A percentile compares a stretch with the other conserved stretches of the same genome.
Evolutionary conservation across 192 early-diverging fungal species (phyloP).

Genomic region (Podila epigama): DNA sequence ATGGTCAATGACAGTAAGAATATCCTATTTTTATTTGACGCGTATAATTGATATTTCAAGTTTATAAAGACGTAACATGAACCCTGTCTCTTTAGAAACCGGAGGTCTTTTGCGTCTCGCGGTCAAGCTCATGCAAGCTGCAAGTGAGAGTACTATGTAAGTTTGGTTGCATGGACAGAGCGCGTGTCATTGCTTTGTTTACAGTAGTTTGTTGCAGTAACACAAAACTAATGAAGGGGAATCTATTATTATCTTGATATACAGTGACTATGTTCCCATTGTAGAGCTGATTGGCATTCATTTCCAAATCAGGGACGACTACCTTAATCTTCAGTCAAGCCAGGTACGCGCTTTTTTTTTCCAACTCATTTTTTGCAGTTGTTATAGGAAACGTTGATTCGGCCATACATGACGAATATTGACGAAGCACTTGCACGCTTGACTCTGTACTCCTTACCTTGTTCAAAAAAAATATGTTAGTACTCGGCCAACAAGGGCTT

Average conservation of each 20-base stretch:
- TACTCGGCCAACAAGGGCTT: conserved; percentile 97
- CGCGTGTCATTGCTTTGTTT: neutral
- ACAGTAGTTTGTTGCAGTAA: neutral
- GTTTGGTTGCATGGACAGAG: neutral
- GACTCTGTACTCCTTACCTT: neutral
- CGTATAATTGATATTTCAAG: neutral
- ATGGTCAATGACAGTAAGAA: conserved; percentile 95
- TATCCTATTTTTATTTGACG: neutral
- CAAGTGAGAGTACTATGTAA: conserved; percentile 54
- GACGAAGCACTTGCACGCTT: no score
- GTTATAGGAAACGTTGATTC: neutral
- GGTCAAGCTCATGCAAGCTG: conserved; percentile 92
- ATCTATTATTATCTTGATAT: neutral
- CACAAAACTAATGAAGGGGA: neutral
- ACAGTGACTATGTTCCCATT: conserved; percentile 80
- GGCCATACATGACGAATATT: no score
- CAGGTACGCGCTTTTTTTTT: conserved; percentile 65
- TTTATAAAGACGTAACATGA: neutral
- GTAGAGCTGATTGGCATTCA: conserved; percentile 92
- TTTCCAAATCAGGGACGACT: conserved; percentile 98
- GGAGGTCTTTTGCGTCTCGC: conserved; percentile 94
- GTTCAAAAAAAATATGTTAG: conserved; percentile 33
- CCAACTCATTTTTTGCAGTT: neutral
- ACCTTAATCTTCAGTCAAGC: conserved; percentile 89
- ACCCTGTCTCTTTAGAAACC: conserved; percentile 70